Percentiles rank a stretch among this genome's conserved stretches.
phyloP scores from a whole-genome alignment of 192 early-diverging fungal species.

The Dispira simplex region DNA sequence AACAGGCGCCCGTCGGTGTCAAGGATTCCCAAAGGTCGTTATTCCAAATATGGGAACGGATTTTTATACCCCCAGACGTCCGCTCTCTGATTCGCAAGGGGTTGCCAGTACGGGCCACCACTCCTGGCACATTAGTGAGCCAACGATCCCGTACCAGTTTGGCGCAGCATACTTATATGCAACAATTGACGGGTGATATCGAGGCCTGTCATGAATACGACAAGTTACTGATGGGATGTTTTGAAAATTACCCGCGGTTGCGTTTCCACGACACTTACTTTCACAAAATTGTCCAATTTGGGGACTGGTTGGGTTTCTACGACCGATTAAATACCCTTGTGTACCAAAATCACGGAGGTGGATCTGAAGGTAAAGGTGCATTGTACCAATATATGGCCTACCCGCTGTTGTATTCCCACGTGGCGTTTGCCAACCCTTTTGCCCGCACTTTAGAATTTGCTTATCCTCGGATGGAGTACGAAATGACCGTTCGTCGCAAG shows the following conservation, averaged over 20 bases:
- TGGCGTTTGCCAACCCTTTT: slow-evolving; percentile 45
- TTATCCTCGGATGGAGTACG: slow-evolving; percentile 67
- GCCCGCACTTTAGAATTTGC: background rate
- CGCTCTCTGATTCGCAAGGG: slow-evolving; percentile 11
- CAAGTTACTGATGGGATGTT: slow-evolving; percentile 78
- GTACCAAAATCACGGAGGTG: slow-evolving; percentile 14
- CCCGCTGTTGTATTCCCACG: slow-evolving; percentile 57
- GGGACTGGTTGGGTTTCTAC: slow-evolving; percentile 71
- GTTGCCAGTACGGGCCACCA: slow-evolving; percentile 7
- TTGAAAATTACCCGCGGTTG: slow-evolving; percentile 77
- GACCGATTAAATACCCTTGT: slow-evolving; percentile 41
- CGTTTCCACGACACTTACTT: slow-evolving; percentile 60
- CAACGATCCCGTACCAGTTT: slow-evolving; percentile 16
- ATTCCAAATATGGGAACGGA: slow-evolving; percentile 66
- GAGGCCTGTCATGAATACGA: slow-evolving; percentile 69
- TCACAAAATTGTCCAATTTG: slow-evolving; percentile 42
- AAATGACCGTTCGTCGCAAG: slow-evolving; percentile 22
- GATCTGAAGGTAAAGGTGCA: slow-evolving; percentile 31
- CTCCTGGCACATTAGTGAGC: slow-evolving; percentile 16
- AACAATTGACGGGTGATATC: slow-evolving; percentile 29
- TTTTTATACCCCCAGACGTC: slow-evolving; percentile 41
- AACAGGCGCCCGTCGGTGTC: slow-evolving; percentile 34
- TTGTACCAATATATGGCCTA: slow-evolving; percentile 54
- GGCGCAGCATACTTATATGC: slow-evolving; percentile 28
- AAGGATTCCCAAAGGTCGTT: slow-evolving; percentile 73